Conservation (phyloP, 768 basidiomycete species). For the Zangia roseola region DNA sequence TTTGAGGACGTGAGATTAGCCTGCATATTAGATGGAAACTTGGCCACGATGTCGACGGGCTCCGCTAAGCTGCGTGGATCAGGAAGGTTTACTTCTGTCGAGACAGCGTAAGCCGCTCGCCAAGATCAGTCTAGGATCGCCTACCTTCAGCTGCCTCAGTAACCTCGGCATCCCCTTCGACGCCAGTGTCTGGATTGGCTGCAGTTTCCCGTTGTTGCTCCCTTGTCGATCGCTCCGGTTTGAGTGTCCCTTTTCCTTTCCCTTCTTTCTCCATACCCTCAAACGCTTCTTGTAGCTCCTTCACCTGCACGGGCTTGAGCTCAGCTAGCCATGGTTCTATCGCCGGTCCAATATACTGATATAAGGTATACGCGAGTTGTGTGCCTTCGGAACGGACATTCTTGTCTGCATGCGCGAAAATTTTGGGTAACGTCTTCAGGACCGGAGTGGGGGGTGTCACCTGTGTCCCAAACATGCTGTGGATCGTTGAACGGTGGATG, state of each 20-base stretch:
- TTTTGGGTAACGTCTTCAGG: slow-evolving; percentile 87
- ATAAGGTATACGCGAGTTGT: slow-evolving; percentile 68
- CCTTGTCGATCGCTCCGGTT: slow-evolving; percentile 77
- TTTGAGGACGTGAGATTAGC: slow-evolving; percentile 82
- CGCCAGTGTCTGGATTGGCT: slow-evolving; percentile 36
- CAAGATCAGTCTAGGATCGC: slow-evolving; percentile 10
- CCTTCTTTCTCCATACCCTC: slow-evolving; percentile 81
- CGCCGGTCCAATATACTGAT: slow-evolving; percentile 82
- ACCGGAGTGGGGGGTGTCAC: slow-evolving; percentile 72
- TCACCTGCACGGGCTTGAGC: slow-evolving; percentile 94
- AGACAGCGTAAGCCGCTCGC: slow-evolving; percentile 10
- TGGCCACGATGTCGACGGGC: slow-evolving; percentile 72
- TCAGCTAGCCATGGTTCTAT: slow-evolving; percentile 86
- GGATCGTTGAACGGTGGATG: slow-evolving; percentile 1
- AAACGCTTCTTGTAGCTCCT: slow-evolving; percentile 91
- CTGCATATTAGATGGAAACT: slow-evolving; percentile 74
- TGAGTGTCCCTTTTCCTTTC: slow-evolving; percentile 78
- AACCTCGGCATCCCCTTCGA: slow-evolving; percentile 35
- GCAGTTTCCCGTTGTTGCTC: slow-evolving; percentile 73
- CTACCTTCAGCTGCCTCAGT: slow-evolving; percentile 55
- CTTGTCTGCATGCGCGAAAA: slow-evolving; percentile 94
- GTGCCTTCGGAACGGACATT: slow-evolving; percentile 92
- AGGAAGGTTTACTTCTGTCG: slow-evolving; percentile 49
- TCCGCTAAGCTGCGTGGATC: slow-evolving; percentile 84
- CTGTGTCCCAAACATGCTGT: slow-evolving; percentile 77